A percentile compares a stretch with the other conserved stretches of the same genome.
phyloP scores from a whole-genome alignment of 2,329 filamentous ascomycete species.

The Paraphaeosphaeria sporulosa region DNA sequence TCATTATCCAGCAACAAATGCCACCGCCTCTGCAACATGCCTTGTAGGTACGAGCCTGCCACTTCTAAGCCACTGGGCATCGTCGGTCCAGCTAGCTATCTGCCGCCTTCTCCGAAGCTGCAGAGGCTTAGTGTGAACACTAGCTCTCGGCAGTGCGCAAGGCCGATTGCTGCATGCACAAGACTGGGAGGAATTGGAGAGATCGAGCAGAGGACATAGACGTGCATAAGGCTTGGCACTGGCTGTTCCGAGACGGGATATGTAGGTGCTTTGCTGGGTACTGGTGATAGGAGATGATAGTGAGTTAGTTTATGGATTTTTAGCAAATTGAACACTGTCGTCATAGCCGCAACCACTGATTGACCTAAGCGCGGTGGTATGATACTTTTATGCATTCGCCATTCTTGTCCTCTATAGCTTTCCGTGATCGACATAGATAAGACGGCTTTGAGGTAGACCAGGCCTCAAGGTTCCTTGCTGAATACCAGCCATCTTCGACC shows the following conservation, averaged over 20 bases:
- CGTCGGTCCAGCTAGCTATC: not conserved
- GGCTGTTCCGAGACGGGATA: not conserved
- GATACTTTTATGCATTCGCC: not conserved
- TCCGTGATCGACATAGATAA: too few species aligned
- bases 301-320: not conserved
- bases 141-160: not conserved
- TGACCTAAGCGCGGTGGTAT: not conserved
- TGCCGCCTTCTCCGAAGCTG: not conserved
- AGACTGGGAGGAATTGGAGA: not conserved
- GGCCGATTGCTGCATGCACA: not conserved
- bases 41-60: not conserved
- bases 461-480: too few species aligned
- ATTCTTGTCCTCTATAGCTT: not conserved
- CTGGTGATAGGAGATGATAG: not conserved
- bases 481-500: too few species aligned
- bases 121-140: not conserved
- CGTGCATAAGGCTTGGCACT: not conserved
- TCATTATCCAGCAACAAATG: not conserved
- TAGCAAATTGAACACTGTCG: constrained; percentile 12
- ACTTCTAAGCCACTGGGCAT: not conserved
- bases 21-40: not conserved
- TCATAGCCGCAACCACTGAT: not conserved
- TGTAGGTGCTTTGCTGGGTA: not conserved
- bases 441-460: too few species aligned
- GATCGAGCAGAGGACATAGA: not conserved